phyloP scores from a whole-genome alignment of 2,329 filamentous ascomycete genomes.

The Fusarium domesticum region DNA sequence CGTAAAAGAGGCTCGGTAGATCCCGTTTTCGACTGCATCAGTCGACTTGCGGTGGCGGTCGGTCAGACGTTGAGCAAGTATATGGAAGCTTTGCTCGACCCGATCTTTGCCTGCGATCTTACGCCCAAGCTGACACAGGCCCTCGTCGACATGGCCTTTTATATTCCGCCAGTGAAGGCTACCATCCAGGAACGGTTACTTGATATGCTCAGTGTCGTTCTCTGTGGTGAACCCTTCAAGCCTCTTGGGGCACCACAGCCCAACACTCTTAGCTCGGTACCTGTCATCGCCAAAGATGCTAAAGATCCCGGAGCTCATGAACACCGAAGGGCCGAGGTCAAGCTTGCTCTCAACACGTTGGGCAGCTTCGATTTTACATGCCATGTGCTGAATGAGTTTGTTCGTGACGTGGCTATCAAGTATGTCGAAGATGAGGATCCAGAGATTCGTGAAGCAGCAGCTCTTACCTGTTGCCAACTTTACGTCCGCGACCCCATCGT shows the following conservation, averaged over 20 bases:
- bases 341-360: slow-evolving; percentile 86
- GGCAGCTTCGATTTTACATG: slow-evolving; percentile 97
- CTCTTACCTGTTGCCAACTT: slow-evolving; percentile 94
- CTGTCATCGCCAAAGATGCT: slow-evolving; percentile 81
- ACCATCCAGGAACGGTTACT: slow-evolving; percentile 91
- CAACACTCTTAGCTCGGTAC: slow-evolving; percentile 76
- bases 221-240: slow-evolving; percentile 89
- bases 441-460: slow-evolving; percentile 89
- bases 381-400: slow-evolving; percentile 95
- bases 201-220: slow-evolving; percentile 90
- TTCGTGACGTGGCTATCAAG: slow-evolving; percentile 94
- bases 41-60: slow-evolving; percentile 89
- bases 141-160: slow-evolving; percentile 96
- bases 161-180: slow-evolving; percentile 90
- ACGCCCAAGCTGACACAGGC: slow-evolving; percentile 93
- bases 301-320: slow-evolving; percentile 82
- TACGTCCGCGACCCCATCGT: slow-evolving; percentile 97
- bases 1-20: slow-evolving; percentile 61
- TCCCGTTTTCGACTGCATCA: slow-evolving; percentile 96
- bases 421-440: slow-evolving; percentile 96
- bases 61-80: slow-evolving; percentile 97
- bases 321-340: slow-evolving; percentile 79
- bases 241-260: slow-evolving; percentile 84
- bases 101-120: slow-evolving; percentile 94
- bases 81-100: slow-evolving; percentile 91